Base-by-base conservation (phyloP, 164 flowering plant genomes). In the grape (Vitis vinifera) region DNA sequence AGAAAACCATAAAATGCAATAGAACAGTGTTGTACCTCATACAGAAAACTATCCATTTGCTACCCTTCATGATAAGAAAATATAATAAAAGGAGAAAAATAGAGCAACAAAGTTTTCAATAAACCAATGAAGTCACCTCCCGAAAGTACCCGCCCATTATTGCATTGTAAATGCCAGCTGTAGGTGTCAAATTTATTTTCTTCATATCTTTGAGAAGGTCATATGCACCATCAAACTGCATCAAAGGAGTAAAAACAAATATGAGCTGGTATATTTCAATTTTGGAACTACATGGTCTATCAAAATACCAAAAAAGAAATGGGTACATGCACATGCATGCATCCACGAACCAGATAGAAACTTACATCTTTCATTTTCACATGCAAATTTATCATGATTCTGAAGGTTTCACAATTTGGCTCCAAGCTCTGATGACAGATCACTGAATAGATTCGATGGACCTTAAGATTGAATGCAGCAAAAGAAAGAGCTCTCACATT, bases 321-420 rank as follows among this genome's bases (percentile, higher is more conserved):
- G 30, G 49, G 14, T 6, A 6, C 44, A 37, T 37, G 44, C 44
- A 17, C 17, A 63, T 55, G n/a, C 49, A 61, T 9, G 23, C 27
- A 27, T 12, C 9, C 9, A 48, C 10, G 29, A 51, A 61, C 8
- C 10, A 0, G 9, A 9, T 17, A 53, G 55, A 52, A 62, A 87
- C 91, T 83, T 83, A 94, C 99, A 87, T 94, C 91, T 87, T 89
- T 91, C 91, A 91, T 86, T 77, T 66, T 92, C 69, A 84, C 90
- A 66, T 66, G 53, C 78, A 90, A 72, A 71, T 68, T 78, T 79
- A 92, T 88, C 89, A 94, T 79, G 57, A 69, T 75, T 76, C 88
- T 87, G 76, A 80, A 87, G 50, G 90, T 88, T 75, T 91, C 97
- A 74, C n/a, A 69, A 62, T 73, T 81, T 62, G 90, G 85, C 73